These are phyloP conservation scores for Kluyveromyces lactis DNA, from an alignment of 805 yeast species.

Conservation along the genomic window DNA sequence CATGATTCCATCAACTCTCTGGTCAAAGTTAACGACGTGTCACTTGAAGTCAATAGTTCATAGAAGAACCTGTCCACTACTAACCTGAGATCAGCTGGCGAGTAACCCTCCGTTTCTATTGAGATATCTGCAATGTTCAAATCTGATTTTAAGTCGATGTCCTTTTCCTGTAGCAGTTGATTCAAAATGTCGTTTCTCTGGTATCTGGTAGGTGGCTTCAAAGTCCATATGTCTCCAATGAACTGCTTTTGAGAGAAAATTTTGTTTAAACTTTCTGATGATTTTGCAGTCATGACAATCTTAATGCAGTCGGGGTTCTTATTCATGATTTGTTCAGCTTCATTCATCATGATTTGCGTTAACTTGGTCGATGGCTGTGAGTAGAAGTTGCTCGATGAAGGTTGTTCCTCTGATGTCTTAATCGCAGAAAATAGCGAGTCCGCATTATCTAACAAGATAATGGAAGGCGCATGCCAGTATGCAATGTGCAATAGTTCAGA, in stretches of 20 bases:
- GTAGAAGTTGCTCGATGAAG: constrained; percentile 36
- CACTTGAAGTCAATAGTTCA: constrained; percentile 47
- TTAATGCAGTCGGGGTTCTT: constrained; percentile 37
- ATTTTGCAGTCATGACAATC: constrained; percentile 52
- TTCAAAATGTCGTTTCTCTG: constrained; percentile 43
- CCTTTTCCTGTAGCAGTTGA: constrained; percentile 32
- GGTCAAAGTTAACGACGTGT: constrained; percentile 13
- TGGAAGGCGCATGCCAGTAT: constrained; percentile 72
- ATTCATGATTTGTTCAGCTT: constrained; percentile 32
- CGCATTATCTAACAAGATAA: constrained; percentile 68
- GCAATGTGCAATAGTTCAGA: constrained; percentile 39
- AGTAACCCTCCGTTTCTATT: constrained; percentile 78
- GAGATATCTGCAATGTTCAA: constrained; percentile 46
- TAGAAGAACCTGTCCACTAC: constrained; percentile 64
- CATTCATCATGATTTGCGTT: constrained; percentile 48
- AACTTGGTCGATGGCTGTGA: constrained; percentile 46
- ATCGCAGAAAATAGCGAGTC: constrained; percentile 53
- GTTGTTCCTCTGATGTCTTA: constrained; percentile 43
- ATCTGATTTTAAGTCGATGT: constrained; percentile 30
- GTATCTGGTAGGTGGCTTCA: constrained; percentile 63
- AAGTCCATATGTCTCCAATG: constrained; percentile 50
- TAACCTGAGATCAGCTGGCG: constrained; percentile 71
- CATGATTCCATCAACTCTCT: constrained; percentile 45
- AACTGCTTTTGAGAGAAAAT: constrained; percentile 59
- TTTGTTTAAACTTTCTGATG: constrained; percentile 58